A percentile compares a stretch with the other conserved stretches of the same genome.
Conservation (phyloP, 441 rosid species). For the Hura crepitans region DNA sequence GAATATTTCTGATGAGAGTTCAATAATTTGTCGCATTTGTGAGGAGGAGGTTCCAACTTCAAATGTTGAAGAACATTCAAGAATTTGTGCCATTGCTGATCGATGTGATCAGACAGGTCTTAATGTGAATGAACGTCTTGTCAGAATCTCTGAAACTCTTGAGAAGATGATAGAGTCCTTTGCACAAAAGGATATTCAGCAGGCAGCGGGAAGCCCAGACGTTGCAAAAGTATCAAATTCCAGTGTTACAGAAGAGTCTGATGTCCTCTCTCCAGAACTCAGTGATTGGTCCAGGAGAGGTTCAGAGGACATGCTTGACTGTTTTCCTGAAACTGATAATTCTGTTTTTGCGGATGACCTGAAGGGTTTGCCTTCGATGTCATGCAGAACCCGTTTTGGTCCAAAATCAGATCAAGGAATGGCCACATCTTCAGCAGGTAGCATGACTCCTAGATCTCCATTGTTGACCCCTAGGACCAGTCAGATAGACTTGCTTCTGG, state of each 20-base stretch:
- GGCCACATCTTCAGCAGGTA: slow-evolving; percentile 97
- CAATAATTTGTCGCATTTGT: slow-evolving; percentile 94
- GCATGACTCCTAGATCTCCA: slow-evolving; percentile 98
- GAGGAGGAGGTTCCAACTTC: slow-evolving; percentile 94
- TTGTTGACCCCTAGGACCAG: slow-evolving; percentile 81
- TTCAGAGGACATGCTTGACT: slow-evolving; percentile 97
- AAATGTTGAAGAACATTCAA: slow-evolving; percentile 88
- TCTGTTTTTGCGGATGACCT: slow-evolving; percentile 78
- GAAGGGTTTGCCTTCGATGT: slow-evolving; percentile 83
- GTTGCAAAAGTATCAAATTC: slow-evolving; percentile 82
- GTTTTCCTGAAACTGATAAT: slow-evolving; percentile 83
- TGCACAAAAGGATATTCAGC: slow-evolving; percentile 67
- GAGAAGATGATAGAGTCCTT: slow-evolving; percentile 80
- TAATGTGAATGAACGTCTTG: slow-evolving; percentile 80
- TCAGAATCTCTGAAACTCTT: slow-evolving; percentile 79
- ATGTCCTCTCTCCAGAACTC: slow-evolving; percentile 78
- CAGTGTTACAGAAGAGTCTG: slow-evolving; percentile 82
- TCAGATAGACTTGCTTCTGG: slow-evolving; percentile 76
- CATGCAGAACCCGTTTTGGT: slow-evolving; percentile 92
- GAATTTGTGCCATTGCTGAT: slow-evolving; percentile 92
- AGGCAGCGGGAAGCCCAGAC: slow-evolving; percentile 73
- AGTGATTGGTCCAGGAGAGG: slow-evolving; percentile 97
- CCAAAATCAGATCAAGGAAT: slow-evolving; percentile 94
- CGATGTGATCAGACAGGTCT: slow-evolving; percentile 81
- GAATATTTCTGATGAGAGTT: slow-evolving; percentile 58